Conservation (phyloP, 1,284 basidiomycete species). For the Wolfiporia cocos region DNA sequence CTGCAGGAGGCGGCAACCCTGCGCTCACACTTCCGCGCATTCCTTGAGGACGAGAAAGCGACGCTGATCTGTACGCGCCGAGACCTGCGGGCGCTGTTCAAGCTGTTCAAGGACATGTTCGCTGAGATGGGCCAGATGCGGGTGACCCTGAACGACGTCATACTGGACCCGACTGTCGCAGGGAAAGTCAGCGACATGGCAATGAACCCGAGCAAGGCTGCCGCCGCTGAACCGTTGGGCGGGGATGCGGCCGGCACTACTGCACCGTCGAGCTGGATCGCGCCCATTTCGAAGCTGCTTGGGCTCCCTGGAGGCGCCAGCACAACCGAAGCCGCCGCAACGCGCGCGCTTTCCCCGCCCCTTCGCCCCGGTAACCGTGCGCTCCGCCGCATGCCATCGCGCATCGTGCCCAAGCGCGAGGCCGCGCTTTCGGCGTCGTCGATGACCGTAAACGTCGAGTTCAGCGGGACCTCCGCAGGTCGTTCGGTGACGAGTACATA, state of each 20-base stretch:
- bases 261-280: conserved; percentile 65
- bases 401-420: conserved; percentile 66
- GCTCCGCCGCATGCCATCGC: conserved; percentile 25
- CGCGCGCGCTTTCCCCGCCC: conserved; percentile 23
- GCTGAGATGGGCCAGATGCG: conserved; percentile 81
- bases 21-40: conserved; percentile 71
- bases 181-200: conserved; percentile 64
- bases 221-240: conserved; percentile 27
- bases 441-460: conserved; percentile 91
- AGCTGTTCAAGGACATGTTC: conserved; percentile 82
- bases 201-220: conserved; percentile 56
- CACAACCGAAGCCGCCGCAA: conserved; percentile 17
- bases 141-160: conserved; percentile 82
- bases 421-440: conserved; percentile 81
- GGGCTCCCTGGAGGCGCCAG: conserved; percentile 22
- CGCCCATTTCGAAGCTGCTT: conserved; percentile 76
- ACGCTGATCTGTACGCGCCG: conserved; percentile 66
- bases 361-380: conserved; percentile 17
- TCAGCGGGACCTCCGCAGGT: conserved; percentile 72
- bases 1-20: conserved; percentile 68
- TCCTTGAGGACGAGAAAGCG: conserved; percentile 63
- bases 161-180: conserved; percentile 81
- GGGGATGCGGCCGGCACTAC: conserved; percentile 18
- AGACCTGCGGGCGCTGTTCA: conserved; percentile 83
- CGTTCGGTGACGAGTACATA: conserved; percentile 63